phyloP scores from a whole-genome alignment of 2,329 filamentous ascomycete species.

The Trichothecium roseum region DNA sequence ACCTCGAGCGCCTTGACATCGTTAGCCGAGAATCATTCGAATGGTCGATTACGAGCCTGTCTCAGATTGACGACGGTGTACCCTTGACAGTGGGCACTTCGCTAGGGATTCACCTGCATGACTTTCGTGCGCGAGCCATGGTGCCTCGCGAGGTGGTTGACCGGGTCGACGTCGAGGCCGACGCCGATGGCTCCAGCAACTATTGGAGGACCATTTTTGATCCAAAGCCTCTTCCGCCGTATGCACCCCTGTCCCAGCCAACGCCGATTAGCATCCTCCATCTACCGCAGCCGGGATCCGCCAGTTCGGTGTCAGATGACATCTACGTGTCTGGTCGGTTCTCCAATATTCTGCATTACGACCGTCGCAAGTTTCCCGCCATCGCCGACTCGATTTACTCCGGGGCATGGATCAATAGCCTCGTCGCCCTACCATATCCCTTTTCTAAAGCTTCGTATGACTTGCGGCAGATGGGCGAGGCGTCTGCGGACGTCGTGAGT shows the following conservation, averaged over 20 bases:
- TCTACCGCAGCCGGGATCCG: slow-evolving; percentile 45
- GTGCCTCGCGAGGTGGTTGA: slow-evolving; percentile 22
- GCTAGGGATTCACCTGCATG: slow-evolving; percentile 71
- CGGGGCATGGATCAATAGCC: slow-evolving; percentile 65
- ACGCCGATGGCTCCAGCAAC: slow-evolving; percentile 12
- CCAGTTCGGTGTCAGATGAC: slow-evolving; percentile 54
- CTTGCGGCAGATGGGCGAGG: slow-evolving; percentile 40
- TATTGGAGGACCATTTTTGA: slow-evolving; percentile 34
- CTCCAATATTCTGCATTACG: slow-evolving; percentile 79
- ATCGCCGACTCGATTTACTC: slow-evolving; percentile 74
- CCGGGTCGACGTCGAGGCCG: slow-evolving; percentile 18
- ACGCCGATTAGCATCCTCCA: slow-evolving; percentile 78
- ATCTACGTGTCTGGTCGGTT: slow-evolving; percentile 88
- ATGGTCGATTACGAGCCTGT: slow-evolving; percentile 75
- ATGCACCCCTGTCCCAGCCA: slow-evolving; percentile 67
- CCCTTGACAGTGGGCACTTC: slow-evolving; percentile 81
- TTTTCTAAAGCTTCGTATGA: slow-evolving; percentile 55
- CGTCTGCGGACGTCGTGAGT: slow-evolving; percentile 43
- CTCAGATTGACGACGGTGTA: slow-evolving; percentile 51
- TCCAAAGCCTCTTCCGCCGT: slow-evolving; percentile 41
- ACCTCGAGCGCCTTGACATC: slow-evolving; percentile 62
- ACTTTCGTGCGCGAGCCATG: slow-evolving; percentile 45
- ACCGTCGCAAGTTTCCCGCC: slow-evolving; percentile 73
- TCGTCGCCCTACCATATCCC: slow-evolving; percentile 59
- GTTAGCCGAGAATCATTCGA: slow-evolving; percentile 64